phyloP scores from a whole-genome alignment of 179 eudicot species.

The Monotropa hypopitys region DNA sequence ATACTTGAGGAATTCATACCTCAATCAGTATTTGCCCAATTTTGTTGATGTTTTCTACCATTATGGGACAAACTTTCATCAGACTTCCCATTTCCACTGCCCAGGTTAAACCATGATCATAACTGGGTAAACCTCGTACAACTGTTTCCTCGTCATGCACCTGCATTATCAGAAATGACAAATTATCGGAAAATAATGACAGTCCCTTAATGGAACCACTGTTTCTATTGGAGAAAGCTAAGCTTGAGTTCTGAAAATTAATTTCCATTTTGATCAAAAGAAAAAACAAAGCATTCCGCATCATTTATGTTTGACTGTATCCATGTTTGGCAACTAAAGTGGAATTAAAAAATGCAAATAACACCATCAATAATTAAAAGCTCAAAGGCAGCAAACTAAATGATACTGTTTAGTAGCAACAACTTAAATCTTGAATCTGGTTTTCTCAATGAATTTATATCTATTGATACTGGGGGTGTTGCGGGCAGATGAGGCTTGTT shows the following conservation, averaged over 20 bases:
- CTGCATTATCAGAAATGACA: slow-evolving; percentile 6
- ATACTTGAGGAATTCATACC: slow-evolving; percentile 26
- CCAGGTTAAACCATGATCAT: slow-evolving; percentile 88
- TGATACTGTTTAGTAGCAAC: not conserved
- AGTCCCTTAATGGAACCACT: not conserved
- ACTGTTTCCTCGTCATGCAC: slow-evolving; percentile 30
- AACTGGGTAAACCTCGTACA: slow-evolving; percentile 26
- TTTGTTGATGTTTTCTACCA: slow-evolving; percentile 63
- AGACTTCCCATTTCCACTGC: slow-evolving; percentile 80
- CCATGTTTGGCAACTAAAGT: not conserved
- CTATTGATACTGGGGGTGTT: not conserved
- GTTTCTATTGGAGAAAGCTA: not conserved
- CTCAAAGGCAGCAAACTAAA: not conserved
- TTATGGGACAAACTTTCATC: slow-evolving; percentile 57
- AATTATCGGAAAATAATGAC: not conserved
- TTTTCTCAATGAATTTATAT: not conserved
- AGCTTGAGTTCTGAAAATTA: too few relatives aligned
- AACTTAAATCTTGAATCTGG: not conserved
- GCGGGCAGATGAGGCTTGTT: not conserved
- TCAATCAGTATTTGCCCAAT: slow-evolving; percentile 71
- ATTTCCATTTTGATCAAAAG: not conserved
- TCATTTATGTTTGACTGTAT: not conserved
- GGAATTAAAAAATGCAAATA: not conserved
- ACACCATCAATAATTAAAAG: not conserved
- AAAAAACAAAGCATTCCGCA: not conserved